phyloP scores from a whole-genome alignment of 2,329 filamentous ascomycete species.

The Orbilia brochopaga region DNA sequence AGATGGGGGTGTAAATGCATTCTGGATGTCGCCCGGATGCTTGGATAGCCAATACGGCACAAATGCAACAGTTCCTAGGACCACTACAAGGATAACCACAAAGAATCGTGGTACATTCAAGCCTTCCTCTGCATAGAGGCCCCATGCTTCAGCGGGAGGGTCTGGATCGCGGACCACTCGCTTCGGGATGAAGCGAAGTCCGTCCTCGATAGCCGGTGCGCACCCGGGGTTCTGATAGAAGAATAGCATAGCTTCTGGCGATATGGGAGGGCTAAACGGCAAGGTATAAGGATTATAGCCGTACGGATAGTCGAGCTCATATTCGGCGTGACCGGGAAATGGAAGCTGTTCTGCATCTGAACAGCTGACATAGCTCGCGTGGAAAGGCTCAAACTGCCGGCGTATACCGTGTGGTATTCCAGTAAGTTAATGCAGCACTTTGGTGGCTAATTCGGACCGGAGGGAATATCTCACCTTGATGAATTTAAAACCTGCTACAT shows the following conservation, averaged over 20 bases:
- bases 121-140: constrained; percentile 23
- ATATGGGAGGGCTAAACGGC: constrained; percentile 16
- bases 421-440: neutral
- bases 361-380: constrained; percentile 29
- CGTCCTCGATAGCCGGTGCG: constrained; percentile 15
- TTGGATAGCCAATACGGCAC: constrained; percentile 9
- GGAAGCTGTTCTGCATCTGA: constrained; percentile 26
- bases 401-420: neutral
- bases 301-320: constrained; percentile 29
- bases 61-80: constrained; percentile 16
- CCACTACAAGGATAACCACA: neutral
- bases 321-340: constrained; percentile 7
- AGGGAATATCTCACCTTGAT: too few relatives aligned
- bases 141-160: constrained; percentile 27
- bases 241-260: constrained; percentile 13
- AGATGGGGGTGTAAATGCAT: constrained; percentile 20
- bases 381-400: constrained; percentile 24
- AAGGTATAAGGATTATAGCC: constrained; percentile 12
- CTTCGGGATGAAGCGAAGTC: constrained; percentile 30
- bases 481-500: too few relatives aligned
- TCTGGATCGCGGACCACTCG: constrained; percentile 10
- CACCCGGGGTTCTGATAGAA: constrained; percentile 22
- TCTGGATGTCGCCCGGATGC: constrained; percentile 34
- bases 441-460: neutral
- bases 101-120: constrained; percentile 15